Evolutionary conservation across 495 filamentous ascomycete genomes (phyloP).

Genomic region (Trichoderma orchidacearum): DNA sequence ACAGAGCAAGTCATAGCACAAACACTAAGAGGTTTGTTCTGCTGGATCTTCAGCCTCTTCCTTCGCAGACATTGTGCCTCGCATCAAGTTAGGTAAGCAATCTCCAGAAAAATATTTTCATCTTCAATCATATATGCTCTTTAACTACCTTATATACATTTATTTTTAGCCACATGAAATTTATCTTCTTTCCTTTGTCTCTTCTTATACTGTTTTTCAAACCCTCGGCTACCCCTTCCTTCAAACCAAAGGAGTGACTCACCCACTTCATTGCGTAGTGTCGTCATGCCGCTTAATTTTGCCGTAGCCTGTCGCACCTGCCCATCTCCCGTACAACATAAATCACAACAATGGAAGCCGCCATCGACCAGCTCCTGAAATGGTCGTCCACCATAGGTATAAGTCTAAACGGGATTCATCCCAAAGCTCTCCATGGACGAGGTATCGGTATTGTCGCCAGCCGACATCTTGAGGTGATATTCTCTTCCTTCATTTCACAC

Average conservation of each 20-base stretch:
- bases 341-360: neutral
- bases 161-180: too few relatives aligned
- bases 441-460: conserved; percentile 67
- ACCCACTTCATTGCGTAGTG: neutral
- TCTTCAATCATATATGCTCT: too few relatives aligned
- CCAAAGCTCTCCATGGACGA: conserved; percentile 44
- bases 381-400: conserved; percentile 52
- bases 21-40: too few relatives aligned
- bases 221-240: neutral
- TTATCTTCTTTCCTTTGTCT: too few relatives aligned
- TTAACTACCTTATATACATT: too few relatives aligned
- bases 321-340: neutral
- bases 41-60: too few relatives aligned
- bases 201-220: too few relatives aligned
- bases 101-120: too few relatives aligned
- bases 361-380: conserved; percentile 35
- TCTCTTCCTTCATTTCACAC: neutral
- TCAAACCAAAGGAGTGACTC: too few relatives aligned
- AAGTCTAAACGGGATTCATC: conserved; percentile 42
- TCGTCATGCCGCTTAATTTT: neutral
- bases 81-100: too few relatives aligned
- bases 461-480: conserved; percentile 44
- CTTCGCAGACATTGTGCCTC: too few relatives aligned
- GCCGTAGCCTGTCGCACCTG: neutral
- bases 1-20: too few relatives aligned